Conservation (phyloP, 768 basidiomycete genomes). For the Scleroderma bovista region DNA sequence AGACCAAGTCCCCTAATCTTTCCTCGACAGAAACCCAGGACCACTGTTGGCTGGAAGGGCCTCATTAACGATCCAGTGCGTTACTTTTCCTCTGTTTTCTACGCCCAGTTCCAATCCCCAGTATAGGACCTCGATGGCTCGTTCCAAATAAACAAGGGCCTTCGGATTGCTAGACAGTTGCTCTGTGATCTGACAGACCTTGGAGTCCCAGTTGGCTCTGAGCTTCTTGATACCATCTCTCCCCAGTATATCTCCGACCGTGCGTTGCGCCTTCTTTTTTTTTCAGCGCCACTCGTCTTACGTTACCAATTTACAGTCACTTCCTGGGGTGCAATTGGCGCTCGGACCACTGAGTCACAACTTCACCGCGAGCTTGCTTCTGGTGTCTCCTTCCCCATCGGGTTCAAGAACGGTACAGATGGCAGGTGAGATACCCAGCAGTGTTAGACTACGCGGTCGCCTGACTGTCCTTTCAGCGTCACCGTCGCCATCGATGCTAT, state of each 20-base stretch:
- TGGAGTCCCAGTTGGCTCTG: conserved; percentile 91
- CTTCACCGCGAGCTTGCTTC: conserved; percentile 95
- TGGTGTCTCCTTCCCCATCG: conserved; percentile 95
- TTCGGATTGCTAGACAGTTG: conserved; percentile 80
- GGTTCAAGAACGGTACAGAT: conserved; percentile 99
- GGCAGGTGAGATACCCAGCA: conserved; percentile 48
- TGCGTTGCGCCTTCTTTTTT: conserved; percentile 26
- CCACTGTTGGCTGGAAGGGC: conserved; percentile 98
- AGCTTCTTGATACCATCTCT: conserved; percentile 80
- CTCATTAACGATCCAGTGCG: conserved; percentile 79
- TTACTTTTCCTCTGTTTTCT: not conserved
- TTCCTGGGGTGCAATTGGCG: conserved; percentile 96
- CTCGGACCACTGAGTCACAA: conserved; percentile 95
- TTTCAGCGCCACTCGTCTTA: conserved; percentile 1
- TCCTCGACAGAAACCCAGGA: conserved; percentile 76
- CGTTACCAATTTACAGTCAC: conserved; percentile 40
- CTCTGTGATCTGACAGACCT: conserved; percentile 86
- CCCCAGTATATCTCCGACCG: conserved; percentile 83
- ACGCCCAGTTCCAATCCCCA: not conserved
- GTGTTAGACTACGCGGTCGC: not conserved
- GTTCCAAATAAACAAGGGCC: conserved; percentile 95
- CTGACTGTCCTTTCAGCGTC: conserved; percentile 39
- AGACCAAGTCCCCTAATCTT: not conserved
- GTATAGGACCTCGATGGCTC: conserved; percentile 78
- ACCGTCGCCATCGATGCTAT: conserved; percentile 95